A percentile compares a stretch with the other conserved stretches of the same genome.
These are phyloP conservation scores for Cladophialophora bantiana DNA, from an alignment of 2,329 filamentous ascomycete genomes.

Conservation along the genomic window DNA sequence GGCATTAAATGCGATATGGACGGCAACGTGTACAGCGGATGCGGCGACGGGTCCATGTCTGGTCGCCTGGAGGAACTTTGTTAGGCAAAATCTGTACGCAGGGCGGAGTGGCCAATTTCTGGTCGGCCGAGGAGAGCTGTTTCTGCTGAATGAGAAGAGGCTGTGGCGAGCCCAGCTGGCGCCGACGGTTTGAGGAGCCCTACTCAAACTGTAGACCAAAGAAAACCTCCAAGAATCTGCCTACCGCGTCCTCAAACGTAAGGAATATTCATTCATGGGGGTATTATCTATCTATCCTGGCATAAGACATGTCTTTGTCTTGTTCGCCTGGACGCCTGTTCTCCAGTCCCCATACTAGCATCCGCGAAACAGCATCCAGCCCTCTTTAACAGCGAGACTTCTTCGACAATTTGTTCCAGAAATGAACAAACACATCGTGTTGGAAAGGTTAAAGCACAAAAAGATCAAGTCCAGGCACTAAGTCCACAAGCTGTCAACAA, in stretches of 20 bases:
- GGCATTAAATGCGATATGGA: slow-evolving; percentile 58
- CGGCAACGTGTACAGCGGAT: slow-evolving; percentile 64
- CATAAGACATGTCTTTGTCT: slow-evolving; percentile 17
- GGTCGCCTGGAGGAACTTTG: slow-evolving; percentile 56
- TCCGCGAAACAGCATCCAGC: slow-evolving; percentile 17
- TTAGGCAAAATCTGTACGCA: slow-evolving; percentile 65
- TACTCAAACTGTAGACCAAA: not conserved
- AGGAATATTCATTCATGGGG: slow-evolving; percentile 8
- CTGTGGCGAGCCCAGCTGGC: slow-evolving; percentile 17
- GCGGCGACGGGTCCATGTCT: slow-evolving; percentile 64
- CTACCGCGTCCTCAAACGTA: not conserved
- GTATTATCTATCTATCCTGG: slow-evolving; percentile 29
- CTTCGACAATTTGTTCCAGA: slow-evolving; percentile 7
- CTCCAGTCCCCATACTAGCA: not conserved
- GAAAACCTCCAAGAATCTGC: too few species aligned
- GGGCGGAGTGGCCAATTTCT: slow-evolving; percentile 57
- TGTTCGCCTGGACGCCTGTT: slow-evolving; percentile 15
- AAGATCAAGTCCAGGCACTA: slow-evolving; percentile 10
- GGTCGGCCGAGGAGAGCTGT: slow-evolving; percentile 45
- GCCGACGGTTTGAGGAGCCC: not conserved
- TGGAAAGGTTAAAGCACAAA: slow-evolving; percentile 14
- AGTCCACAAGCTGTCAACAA: slow-evolving; percentile 6
- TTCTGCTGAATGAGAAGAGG: slow-evolving; percentile 17
- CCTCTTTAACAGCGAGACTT: not conserved
- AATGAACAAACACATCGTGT: slow-evolving; percentile 9